Evolutionary conservation across 495 filamentous ascomycete species (phyloP), one percentile per base, ranked within the genome.

Genomic region (Aspergillus saccharolyticus): DNA sequence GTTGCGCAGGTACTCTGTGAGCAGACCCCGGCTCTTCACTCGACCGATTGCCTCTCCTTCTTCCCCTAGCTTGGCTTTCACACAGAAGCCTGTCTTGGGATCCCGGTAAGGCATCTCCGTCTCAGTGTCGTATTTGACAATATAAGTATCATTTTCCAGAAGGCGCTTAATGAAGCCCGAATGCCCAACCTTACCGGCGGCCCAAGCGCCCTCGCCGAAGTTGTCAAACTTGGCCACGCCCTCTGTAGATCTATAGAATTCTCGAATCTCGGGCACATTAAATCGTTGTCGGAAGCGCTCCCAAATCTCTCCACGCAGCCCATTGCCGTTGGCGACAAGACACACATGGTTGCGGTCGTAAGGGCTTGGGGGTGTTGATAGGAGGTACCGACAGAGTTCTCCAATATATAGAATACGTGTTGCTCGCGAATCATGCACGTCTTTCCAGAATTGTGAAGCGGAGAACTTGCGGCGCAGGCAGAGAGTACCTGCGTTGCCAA

Each of bases 341-440:
- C 96, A 84, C 0, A 75, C 80, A 72, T 97, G 86, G 54, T 86
- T 77, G 21, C 74, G 77, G 72, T 97, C 94, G 44, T 89, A 83
- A 24, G 84, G 83, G 33, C 85, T 83, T 0, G 89, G 81, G 0
- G 89, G 85, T 0, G 88, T 85, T 0, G 89, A 72, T 42, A 97
- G 83, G 1, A 98, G 84, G 64, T 98, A 98, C 1, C 94, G 83
- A 59, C 89, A 95, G 1, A 90, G 88, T 68, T 98, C 94, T 51
- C 94, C 94, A 20, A 98, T 93, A 64, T 98, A 98, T 56, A 96
- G 87, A 54, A 97, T 89, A 3, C 88, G 77, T 0, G 88, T 96
- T 43, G 92, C 86, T 8, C 85, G 66, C n/a, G 86, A 83, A 28
- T 82, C 80, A 20, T 89, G 84, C 15, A 91, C 85, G 46, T 96